These are phyloP conservation scores for Saccharomycopsis olivae DNA, from an alignment of 805 yeast genomes.

Conservation along the genomic window DNA sequence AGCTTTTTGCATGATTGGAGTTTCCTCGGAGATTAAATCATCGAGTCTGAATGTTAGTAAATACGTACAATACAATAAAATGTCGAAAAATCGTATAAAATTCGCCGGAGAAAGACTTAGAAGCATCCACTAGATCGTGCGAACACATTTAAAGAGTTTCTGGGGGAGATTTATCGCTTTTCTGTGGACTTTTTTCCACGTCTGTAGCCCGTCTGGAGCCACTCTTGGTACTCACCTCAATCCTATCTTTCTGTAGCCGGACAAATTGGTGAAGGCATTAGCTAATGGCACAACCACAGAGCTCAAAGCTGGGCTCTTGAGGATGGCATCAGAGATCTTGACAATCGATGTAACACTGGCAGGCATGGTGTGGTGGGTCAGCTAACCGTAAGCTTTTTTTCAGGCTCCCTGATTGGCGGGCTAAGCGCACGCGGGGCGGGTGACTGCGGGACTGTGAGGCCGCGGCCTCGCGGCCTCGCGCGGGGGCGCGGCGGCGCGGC, in stretches of 20 bases:
- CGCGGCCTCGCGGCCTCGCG: too few relatives aligned
- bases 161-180: neutral
- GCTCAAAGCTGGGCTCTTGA: slow-evolving; percentile 69
- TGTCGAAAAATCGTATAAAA: neutral
- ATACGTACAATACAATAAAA: neutral
- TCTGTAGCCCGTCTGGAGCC: neutral
- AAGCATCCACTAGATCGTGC: neutral
- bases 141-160: neutral
- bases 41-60: slow-evolving; percentile 41
- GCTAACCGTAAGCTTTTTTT: too few relatives aligned
- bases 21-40: slow-evolving; percentile 83
- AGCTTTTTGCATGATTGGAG: slow-evolving; percentile 77
- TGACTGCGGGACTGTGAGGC: too few relatives aligned
- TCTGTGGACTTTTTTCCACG: neutral
- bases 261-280: slow-evolving; percentile 53
- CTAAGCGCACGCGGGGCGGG: too few relatives aligned
- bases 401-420: too few relatives aligned
- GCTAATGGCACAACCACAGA: slow-evolving; percentile 74
- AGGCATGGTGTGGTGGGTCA: too few relatives aligned
- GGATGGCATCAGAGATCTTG: slow-evolving; percentile 67
- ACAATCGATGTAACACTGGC: slow-evolving; percentile 58
- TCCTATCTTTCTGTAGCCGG: slow-evolving; percentile 95
- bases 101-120: neutral
- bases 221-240: slow-evolving; percentile 34
- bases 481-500: too few relatives aligned